Evolutionary conservation across 306 rosid species (phyloP), one percentile per base, ranked within the genome.

Genomic region (Betula pendula): DNA sequence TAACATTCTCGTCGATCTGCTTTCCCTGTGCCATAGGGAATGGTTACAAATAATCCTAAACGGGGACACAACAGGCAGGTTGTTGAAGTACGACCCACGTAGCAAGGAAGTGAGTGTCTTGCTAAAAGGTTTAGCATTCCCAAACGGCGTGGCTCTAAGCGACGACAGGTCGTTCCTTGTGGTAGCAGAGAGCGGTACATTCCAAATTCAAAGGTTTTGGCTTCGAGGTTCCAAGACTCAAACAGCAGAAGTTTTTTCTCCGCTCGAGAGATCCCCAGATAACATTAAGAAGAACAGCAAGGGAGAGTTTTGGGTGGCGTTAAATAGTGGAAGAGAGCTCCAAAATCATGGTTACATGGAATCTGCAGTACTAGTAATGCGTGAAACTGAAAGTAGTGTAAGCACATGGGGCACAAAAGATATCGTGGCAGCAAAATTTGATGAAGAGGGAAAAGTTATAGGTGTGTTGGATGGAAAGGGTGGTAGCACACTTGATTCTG

Each of bases 131-230:
- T 74, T 91, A 25, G 89, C 86, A 40, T 86, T 89, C 70, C 84
- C 96, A 1, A 86, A 91, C 25, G 93, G 96, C 3, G 86, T 91
- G 56, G 96, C 92, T 20, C 81, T 87, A n/a, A 91, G 87, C 81
- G 59, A 77, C 17, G 87, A 89, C 81, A 78, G 13, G 0, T 84
- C 92, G 0, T 89, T 87, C 68, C 77, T 91, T 48, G 70, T 89
- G 7, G 24, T 89, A 5, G 86, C 86, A 0, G 93, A 85, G 62
- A 77, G 88, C 0, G 66, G 74, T 16, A 65, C 85, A 0, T 33
- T 9, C 2, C 72, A 25, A 31, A 44, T 89, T 42, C 74, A 52
- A 15, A 89, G 73, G 82, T 11, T 77, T 60, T 81, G 85, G 84
- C 79, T 87, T 14, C 4, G 10, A 72, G 88, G 83, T 8, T 74